Conservation (phyloP, 768 basidiomycete species). For the Kwoniella heveanensis region DNA sequence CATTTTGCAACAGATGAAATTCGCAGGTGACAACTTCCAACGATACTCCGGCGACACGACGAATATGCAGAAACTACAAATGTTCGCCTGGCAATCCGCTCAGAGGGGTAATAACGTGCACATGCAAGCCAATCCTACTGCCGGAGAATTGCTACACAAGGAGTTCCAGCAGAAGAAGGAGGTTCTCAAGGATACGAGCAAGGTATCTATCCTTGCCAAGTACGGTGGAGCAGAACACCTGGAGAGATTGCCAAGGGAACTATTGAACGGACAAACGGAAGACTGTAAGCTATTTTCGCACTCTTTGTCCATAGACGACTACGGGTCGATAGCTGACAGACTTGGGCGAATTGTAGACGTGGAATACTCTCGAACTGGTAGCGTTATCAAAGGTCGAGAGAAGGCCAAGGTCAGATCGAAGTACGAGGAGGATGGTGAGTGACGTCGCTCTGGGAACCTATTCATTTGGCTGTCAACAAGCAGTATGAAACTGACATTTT, state of each 20-base stretch:
- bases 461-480: background rate
- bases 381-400: conserved; percentile 88
- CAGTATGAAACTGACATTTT: background rate
- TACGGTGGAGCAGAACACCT: conserved; percentile 95
- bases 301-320: too few relatives aligned
- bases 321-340: conserved; percentile 7
- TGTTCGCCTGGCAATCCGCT: conserved; percentile 97
- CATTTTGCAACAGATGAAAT: conserved; percentile 59
- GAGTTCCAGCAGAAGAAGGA: conserved; percentile 94
- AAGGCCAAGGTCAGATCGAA: conserved; percentile 83
- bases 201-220: conserved; percentile 83
- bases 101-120: conserved; percentile 93
- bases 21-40: conserved; percentile 95
- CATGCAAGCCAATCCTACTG: conserved; percentile 92
- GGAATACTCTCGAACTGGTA: conserved; percentile 90
- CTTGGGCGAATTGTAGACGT: conserved; percentile 61
- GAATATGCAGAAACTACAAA: conserved; percentile 85
- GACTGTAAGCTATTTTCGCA: conserved; percentile 67
- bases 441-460: background rate
- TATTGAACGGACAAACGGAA: conserved; percentile 93
- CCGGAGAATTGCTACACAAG: conserved; percentile 85
- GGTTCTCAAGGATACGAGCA: conserved; percentile 79
- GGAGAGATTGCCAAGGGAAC: conserved; percentile 79
- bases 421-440: conserved; percentile 92
- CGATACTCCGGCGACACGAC: conserved; percentile 89